Base-by-base conservation (phyloP, 129 eudicot species). In the Pittosporum tobira region DNA sequence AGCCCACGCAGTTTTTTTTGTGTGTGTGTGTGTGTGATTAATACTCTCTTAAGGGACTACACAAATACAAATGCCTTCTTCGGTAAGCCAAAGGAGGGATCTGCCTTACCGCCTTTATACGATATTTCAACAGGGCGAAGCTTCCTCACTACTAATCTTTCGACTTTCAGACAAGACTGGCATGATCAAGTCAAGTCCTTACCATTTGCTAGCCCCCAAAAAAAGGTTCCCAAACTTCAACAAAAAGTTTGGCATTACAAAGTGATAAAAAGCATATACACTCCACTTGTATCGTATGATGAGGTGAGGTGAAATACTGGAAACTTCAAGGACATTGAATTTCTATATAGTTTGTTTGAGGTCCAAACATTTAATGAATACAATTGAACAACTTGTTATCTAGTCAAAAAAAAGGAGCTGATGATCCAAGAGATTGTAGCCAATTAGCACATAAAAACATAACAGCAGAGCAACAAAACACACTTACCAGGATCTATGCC, bases 401-500 rank as follows among this genome's bases (percentile, higher is more conserved):
- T 57, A 1, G 29, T 21, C 28, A 5, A 24, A 15, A 57, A n/a
- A 18, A 55, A 20, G 13, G 11, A 29, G 42, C 59, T 6, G 29
- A 28, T 28, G 16, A 28, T 27, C 13, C 5, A 53, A 29, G 23
- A 28, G 21, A 53, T 7, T 36, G 25, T 28, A 53, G 40, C 24
- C n/a, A 53, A 53, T 23, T 37, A 26, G n/a, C 54, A 25, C 44
- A 22, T 21, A 0, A 42, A 51, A 66, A 44, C 21, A 56, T 13
- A 26, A 12, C 30, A 26, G 36, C 47, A 70, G 18, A 43, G 15
- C 28, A 10, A 24, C 13, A 24, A 26, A 64, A 62, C 18, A 59
- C 6, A 64, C 88, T 73, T 68, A 87, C 99, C 99, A 48, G 99
- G 96, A 79, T 91, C 99, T 57, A 91, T 91, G 38, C 99, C 99